Conservation (phyloP, 164 flowering plant species). For the Litsea cubeba region DNA sequence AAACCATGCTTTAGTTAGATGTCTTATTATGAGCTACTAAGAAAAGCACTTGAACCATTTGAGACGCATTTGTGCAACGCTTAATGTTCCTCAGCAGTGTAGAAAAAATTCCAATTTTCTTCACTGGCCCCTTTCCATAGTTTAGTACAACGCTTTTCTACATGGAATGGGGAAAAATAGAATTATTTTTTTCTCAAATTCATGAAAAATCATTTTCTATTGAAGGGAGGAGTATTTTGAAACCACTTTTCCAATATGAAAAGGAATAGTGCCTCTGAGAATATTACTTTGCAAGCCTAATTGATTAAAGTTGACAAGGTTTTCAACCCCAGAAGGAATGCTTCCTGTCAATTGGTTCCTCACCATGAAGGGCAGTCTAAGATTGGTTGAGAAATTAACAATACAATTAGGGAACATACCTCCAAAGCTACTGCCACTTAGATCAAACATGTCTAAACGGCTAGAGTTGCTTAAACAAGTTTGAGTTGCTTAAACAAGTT, state of each 20-base stretch:
- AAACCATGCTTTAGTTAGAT: too few relatives aligned
- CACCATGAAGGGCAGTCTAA: not conserved
- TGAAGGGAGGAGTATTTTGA: too few relatives aligned
- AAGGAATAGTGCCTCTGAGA: slow-evolving; percentile 1
- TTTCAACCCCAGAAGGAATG: not conserved
- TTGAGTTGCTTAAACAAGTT: not conserved
- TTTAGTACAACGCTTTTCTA: too few relatives aligned
- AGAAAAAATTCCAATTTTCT: too few relatives aligned
- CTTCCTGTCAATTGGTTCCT: not conserved
- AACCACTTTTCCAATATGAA: not conserved
- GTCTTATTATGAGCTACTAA: too few relatives aligned
- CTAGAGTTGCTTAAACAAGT: slow-evolving; percentile 4
- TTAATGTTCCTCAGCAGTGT: too few relatives aligned
- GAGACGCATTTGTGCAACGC: too few relatives aligned
- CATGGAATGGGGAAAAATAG: too few relatives aligned
- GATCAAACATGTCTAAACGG: not conserved
- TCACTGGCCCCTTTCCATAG: too few relatives aligned
- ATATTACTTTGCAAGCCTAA: not conserved
- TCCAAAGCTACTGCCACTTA: not conserved
- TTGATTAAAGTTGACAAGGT: not conserved
- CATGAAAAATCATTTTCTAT: too few relatives aligned
- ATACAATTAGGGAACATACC: not conserved
- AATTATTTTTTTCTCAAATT: too few relatives aligned
- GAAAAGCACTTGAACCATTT: too few relatives aligned
- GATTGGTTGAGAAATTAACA: not conserved